phyloP scores from a whole-genome alignment of 345 rosid genomes.

The Orychophragmus violaceus region DNA sequence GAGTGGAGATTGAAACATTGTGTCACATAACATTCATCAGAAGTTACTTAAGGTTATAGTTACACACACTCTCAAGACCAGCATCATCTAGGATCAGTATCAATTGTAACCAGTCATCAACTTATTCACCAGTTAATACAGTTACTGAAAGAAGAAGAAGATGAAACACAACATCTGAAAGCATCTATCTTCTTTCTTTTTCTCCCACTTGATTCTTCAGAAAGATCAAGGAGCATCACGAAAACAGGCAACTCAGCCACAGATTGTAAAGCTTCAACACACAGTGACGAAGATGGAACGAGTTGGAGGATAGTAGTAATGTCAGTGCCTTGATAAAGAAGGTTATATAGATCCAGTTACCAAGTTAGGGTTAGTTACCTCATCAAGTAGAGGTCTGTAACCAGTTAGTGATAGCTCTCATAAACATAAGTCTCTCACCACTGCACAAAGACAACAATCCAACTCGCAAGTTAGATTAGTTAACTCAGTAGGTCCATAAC shows the following conservation, averaged over 20 bases:
- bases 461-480: constrained; percentile 10
- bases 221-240: neutral
- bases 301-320: neutral
- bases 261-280: neutral
- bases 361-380: constrained; percentile 15
- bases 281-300: neutral
- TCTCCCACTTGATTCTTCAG: neutral
- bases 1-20: neutral
- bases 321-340: neutral
- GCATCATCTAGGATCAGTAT: neutral
- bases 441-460: constrained; percentile 17
- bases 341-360: neutral
- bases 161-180: neutral
- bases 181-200: neutral
- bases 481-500: constrained; percentile 1
- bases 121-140: neutral
- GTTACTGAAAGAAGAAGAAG: neutral
- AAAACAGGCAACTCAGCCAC: neutral
- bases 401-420: constrained; percentile 5
- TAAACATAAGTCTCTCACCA: neutral
- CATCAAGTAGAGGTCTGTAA: constrained; percentile 1
- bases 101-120: neutral
- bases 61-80: neutral
- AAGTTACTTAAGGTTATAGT: neutral
- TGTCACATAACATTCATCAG: neutral